Percentiles rank a stretch among this genome's conserved stretches.
phyloP scores from a whole-genome alignment of 2,329 filamentous ascomycete species.

The Basipetospora sp. region DNA sequence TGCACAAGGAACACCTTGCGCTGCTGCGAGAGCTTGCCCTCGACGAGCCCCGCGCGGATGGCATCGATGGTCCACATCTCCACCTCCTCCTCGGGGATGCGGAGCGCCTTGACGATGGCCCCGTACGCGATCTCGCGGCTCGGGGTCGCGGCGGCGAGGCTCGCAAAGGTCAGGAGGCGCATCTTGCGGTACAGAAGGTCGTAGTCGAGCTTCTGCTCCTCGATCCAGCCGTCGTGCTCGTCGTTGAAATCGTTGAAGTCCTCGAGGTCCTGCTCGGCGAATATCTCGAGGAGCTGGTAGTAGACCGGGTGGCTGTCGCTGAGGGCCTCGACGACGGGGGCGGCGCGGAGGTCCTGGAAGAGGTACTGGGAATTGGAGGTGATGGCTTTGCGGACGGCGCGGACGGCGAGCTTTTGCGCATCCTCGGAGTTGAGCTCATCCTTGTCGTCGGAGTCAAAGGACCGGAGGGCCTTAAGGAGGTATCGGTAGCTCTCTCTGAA shows the following conservation, averaged over 20 bases:
- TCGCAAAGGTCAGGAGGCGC: conserved; percentile 83
- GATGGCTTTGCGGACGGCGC: conserved; percentile 39
- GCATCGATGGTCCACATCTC: conserved; percentile 99
- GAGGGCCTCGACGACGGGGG: conserved; percentile 73
- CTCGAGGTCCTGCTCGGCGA: conserved; percentile 84
- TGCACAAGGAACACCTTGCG: conserved; percentile 90
- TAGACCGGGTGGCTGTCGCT: conserved; percentile 70
- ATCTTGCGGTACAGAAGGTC: conserved; percentile 81
- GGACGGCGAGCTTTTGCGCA: conserved; percentile 44
- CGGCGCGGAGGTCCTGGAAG: conserved; percentile 68
- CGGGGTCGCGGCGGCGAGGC: conserved; percentile 67
- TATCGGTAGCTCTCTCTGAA: conserved; percentile 50
- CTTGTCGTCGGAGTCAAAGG: conserved; percentile 41
- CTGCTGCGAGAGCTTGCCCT: conserved; percentile 89
- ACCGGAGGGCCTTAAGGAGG: conserved; percentile 45
- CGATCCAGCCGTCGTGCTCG: conserved; percentile 74
- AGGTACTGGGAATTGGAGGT: conserved; percentile 44
- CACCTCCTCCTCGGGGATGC: conserved; percentile 69
- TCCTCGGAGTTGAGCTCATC: conserved; percentile 43
- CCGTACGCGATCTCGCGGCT: conserved; percentile 80
- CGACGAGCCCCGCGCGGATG: conserved; percentile 85
- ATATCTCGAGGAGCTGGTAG: conserved; percentile 87
- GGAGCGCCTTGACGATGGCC: conserved; percentile 69
- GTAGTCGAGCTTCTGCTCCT: conserved; percentile 58
- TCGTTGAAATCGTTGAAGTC: conserved; percentile 93